These are phyloP conservation scores for Wickerhamiella qilinensis DNA, from an alignment of 805 yeast genomes.

Conservation along the genomic window DNA sequence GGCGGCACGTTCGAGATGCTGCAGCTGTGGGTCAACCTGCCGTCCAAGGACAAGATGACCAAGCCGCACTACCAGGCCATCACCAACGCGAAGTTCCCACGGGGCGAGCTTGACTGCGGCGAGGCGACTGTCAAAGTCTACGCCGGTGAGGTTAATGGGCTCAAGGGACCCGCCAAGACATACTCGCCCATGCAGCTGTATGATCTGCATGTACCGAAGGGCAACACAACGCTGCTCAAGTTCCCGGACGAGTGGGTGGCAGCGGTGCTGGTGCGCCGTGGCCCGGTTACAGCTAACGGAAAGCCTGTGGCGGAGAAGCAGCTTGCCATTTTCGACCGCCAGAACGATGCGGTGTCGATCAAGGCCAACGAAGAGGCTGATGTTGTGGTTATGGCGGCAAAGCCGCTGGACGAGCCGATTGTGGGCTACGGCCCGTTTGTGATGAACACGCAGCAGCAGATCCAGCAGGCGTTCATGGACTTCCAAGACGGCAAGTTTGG, in stretches of 20 bases:
- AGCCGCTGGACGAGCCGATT: constrained; percentile 53
- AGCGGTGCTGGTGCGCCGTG: constrained; percentile 55
- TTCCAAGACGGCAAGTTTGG: constrained; percentile 32
- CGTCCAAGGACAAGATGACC: constrained; percentile 41
- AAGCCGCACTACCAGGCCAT: constrained; percentile 67
- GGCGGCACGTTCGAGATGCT: constrained; percentile 43
- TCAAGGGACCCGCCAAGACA: constrained; percentile 55
- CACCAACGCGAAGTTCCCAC: constrained; percentile 50
- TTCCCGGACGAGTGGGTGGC: constrained; percentile 47
- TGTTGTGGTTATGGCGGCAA: constrained; percentile 49
- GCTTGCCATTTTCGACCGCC: constrained; percentile 32
- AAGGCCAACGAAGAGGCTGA: background rate
- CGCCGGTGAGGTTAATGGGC: constrained; percentile 61
- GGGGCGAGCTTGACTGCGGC: constrained; percentile 41
- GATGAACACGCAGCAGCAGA: constrained; percentile 48
- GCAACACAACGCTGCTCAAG: constrained; percentile 44
- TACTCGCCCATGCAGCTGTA: constrained; percentile 69
- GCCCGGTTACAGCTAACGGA: constrained; percentile 35
- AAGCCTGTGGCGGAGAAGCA: constrained; percentile 12
- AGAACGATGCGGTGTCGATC: constrained; percentile 16
- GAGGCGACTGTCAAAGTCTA: constrained; percentile 54
- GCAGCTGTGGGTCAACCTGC: constrained; percentile 80
- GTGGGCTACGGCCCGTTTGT: constrained; percentile 91
- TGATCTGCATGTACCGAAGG: constrained; percentile 46
- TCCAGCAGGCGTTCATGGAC: constrained; percentile 53